Conservation (phyloP, 176 grass and related monocot genomes). For the Neostapfia colusana region DNA sequence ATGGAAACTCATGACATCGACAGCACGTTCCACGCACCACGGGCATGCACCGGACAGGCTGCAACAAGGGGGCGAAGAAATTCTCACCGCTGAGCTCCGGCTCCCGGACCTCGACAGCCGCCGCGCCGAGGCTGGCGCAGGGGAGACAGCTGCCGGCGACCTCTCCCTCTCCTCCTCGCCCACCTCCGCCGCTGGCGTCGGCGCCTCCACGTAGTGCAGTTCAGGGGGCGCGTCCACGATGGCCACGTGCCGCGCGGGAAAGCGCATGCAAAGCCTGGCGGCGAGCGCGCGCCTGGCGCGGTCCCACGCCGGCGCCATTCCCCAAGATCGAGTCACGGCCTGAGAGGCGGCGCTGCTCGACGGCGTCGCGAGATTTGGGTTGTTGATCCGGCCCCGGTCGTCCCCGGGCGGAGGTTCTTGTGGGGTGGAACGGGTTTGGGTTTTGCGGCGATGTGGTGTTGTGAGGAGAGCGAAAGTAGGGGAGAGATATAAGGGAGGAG, state of each 20-base stretch:
- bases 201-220: background rate
- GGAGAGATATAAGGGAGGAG: constrained; percentile 37
- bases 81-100: constrained; percentile 32
- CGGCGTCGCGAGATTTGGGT: background rate
- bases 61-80: background rate
- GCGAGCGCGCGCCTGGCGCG: constrained; percentile 45
- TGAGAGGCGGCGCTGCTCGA: background rate
- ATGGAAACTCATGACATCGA: background rate
- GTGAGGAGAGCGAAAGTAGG: constrained; percentile 34
- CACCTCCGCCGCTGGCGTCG: background rate
- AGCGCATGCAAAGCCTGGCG: constrained; percentile 37
- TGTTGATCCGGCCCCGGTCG: background rate
- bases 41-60: background rate
- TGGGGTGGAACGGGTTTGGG: constrained; percentile 10
- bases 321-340: background rate
- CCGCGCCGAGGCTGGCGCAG: background rate
- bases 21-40: background rate
- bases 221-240: background rate
- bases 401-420: background rate
- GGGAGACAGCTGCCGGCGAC: constrained; percentile 6
- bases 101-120: constrained; percentile 23
- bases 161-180: background rate
- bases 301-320: constrained; percentile 55
- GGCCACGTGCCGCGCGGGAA: constrained; percentile 3
- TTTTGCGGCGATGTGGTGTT: constrained; percentile 34